These are phyloP conservation scores for Apophysomyces elegans DNA, from an alignment of 371 early-diverging fungal genomes.

Conservation along the genomic window DNA sequence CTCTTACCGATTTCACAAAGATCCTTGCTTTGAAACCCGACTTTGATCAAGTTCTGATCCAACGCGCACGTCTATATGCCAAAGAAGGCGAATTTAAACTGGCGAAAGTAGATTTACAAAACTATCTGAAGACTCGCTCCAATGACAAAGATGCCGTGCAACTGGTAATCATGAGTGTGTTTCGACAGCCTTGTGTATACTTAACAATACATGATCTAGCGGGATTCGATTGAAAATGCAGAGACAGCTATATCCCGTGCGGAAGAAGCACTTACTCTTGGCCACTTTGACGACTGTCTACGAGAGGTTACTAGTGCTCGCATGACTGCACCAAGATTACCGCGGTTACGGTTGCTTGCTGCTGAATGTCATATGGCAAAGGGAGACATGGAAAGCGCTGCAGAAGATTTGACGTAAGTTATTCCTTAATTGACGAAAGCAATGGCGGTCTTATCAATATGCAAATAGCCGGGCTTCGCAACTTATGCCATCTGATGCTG, in stretches of 20 bases:
- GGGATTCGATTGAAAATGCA: slow-evolving; percentile 50
- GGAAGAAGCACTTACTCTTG: slow-evolving; percentile 42
- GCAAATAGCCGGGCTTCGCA: slow-evolving; percentile 66
- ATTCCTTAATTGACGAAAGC: neutral
- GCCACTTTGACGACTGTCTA: slow-evolving; percentile 67
- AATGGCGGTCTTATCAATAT: neutral
- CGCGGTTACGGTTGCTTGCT: slow-evolving; percentile 63
- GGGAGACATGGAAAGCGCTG: slow-evolving; percentile 83
- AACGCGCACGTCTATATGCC: slow-evolving; percentile 78
- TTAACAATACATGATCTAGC: slow-evolving; percentile 22
- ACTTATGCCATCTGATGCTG: slow-evolving; percentile 69
- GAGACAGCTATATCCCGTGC: slow-evolving; percentile 42
- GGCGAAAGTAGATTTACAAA: slow-evolving; percentile 60
- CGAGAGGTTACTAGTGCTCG: slow-evolving; percentile 62
- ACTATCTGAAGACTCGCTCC: slow-evolving; percentile 40
- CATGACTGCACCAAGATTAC: slow-evolving; percentile 58
- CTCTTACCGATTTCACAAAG: slow-evolving; percentile 79
- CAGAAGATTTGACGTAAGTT: slow-evolving; percentile 77
- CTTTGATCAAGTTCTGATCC: slow-evolving; percentile 80
- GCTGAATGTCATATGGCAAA: slow-evolving; percentile 76
- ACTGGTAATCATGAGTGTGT: slow-evolving; percentile 27
- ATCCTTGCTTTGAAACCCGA: slow-evolving; percentile 81
- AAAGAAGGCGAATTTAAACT: slow-evolving; percentile 72
- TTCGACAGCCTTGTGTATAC: neutral
- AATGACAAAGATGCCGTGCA: slow-evolving; percentile 41